Base-by-base conservation (phyloP, 257 asterid genomes). In the Solanum chmielewskii region DNA sequence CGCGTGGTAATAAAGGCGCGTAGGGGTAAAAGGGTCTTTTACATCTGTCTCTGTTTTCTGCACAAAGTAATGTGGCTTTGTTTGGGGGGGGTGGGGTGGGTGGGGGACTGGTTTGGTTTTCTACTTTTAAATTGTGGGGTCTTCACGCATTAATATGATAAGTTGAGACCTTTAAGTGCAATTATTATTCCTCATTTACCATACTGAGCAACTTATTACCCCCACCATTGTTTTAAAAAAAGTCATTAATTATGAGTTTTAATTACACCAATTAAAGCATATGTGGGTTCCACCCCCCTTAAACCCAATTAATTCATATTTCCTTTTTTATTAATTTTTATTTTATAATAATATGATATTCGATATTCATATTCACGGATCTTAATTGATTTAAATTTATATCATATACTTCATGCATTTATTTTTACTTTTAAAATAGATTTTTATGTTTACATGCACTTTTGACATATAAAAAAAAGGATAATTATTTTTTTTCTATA, bases 181-280 rank as follows among this genome's bases (percentile, higher is more conserved):
- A 81, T 81, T 81, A 81, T 81, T 81, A 81, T 81, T 81, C 31
- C 85, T 52, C 69, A 81, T 81, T 81, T 81, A 81, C 85, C 70
- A 39, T 31, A 27, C 70, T 81, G 45, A 81, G 44, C 85, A 69
- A 81, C 85, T 81, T 49, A 81, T 81, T 81, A 49, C 68, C 85
- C 83, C 85, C 10, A 47, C 85, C 9, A 37, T 29, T 47, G 11
- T 52, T 29, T 29, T 29, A 1, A 18, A 81, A 80, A 31, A 49
- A 42, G 35, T 66, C 69, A 81, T 20, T 81, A 81, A 81, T 81
- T 81, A 49, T 33, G 85, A 81, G 70, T 81, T 81, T 81, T 64
- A 60, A 49, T 31, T 49, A 31, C 45, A 9, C 9, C 45, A 29
- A 29, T 49, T 16, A 49, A 49, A 11, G 12, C 44, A 9, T 8